phyloP scores from a whole-genome alignment of 305 asterid species.

The Plantago lanceolata region DNA sequence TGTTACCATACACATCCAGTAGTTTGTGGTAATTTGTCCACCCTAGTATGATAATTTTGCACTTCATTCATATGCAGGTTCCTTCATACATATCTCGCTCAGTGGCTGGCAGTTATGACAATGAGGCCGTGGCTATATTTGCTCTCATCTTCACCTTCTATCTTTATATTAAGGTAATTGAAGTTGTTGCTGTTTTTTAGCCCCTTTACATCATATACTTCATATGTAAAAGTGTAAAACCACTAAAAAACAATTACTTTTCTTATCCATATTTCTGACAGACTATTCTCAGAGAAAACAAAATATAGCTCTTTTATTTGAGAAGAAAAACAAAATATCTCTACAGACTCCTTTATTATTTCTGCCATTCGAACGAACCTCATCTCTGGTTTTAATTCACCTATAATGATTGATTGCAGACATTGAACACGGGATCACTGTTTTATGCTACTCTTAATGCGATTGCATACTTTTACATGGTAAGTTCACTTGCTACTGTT shows the following conservation, averaged over 20 bases:
- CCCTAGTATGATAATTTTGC: slow-evolving; percentile 12
- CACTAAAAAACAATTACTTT: slow-evolving; percentile 6
- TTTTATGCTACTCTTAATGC: slow-evolving; percentile 92
- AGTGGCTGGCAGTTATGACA: slow-evolving; percentile 98
- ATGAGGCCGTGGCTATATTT: slow-evolving; percentile 99
- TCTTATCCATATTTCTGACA: slow-evolving; percentile 20
- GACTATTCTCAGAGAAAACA: slow-evolving; percentile 7
- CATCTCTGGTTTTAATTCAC: slow-evolving; percentile 18
- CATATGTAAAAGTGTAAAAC: slow-evolving; percentile 9
- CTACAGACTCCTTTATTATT: too few species aligned
- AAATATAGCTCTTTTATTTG: slow-evolving; percentile 16
- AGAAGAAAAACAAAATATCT: neutral
- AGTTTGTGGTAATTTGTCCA: slow-evolving; percentile 10
- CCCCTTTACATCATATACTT: slow-evolving; percentile 5
- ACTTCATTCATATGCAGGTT: slow-evolving; percentile 50
- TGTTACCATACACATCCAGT: slow-evolving; percentile 3
- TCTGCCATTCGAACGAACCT: too few species aligned
- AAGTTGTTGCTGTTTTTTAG: slow-evolving; percentile 21
- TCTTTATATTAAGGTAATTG: slow-evolving; percentile 84
- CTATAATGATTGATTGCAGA: slow-evolving; percentile 52
- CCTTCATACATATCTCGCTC: slow-evolving; percentile 98
- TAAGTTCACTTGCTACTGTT: slow-evolving; percentile 30
- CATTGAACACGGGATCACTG: slow-evolving; percentile 94
- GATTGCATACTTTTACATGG: slow-evolving; percentile 96
- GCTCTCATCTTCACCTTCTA: slow-evolving; percentile 92